These are phyloP conservation scores for Cryoendolithus antarcticus DNA, from an alignment of 2,329 filamentous ascomycete genomes.

Conservation along the genomic window DNA sequence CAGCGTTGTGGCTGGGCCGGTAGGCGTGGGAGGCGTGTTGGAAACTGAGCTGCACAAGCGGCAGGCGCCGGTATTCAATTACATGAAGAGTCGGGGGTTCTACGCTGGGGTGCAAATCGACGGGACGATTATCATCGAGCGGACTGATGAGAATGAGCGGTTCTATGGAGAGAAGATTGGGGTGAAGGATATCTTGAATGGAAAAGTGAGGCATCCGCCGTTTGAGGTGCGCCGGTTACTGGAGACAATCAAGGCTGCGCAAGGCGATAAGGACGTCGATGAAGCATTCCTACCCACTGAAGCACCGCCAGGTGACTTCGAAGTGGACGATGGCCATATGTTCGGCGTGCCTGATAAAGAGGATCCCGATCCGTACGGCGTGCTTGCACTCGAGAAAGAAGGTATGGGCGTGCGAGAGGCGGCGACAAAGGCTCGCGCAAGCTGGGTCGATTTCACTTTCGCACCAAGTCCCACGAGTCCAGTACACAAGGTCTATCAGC, in stretches of 20 bases:
- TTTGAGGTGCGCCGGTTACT: slow-evolving; percentile 49
- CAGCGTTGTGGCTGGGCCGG: slow-evolving; percentile 62
- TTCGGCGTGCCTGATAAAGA: slow-evolving; percentile 71
- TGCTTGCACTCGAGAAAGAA: slow-evolving; percentile 79
- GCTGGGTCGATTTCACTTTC: slow-evolving; percentile 73
- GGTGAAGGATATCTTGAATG: slow-evolving; percentile 50
- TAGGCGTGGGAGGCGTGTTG: slow-evolving; percentile 61
- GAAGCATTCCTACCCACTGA: slow-evolving; percentile 52
- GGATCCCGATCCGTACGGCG: slow-evolving; percentile 85
- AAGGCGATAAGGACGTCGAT: slow-evolving; percentile 69
- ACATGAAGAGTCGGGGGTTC: slow-evolving; percentile 79
- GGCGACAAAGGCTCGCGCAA: slow-evolving; percentile 60
- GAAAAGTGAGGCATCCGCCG: slow-evolving; percentile 47
- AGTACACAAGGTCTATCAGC: slow-evolving; percentile 43
- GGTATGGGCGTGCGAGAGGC: slow-evolving; percentile 84
- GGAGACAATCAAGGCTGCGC: slow-evolving; percentile 77
- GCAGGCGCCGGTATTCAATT: slow-evolving; percentile 64
- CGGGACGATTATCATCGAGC: slow-evolving; percentile 74
- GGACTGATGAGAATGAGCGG: slow-evolving; percentile 74
- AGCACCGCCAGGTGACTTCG: slow-evolving; percentile 65
- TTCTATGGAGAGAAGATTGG: slow-evolving; percentile 63
- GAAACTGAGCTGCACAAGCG: slow-evolving; percentile 57
- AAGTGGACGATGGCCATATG: slow-evolving; percentile 38
- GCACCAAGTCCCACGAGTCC: slow-evolving; percentile 66
- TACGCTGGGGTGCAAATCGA: slow-evolving; percentile 81